Conservation (phyloP, 148 eudicot species). For the Arbutus unedo region DNA sequence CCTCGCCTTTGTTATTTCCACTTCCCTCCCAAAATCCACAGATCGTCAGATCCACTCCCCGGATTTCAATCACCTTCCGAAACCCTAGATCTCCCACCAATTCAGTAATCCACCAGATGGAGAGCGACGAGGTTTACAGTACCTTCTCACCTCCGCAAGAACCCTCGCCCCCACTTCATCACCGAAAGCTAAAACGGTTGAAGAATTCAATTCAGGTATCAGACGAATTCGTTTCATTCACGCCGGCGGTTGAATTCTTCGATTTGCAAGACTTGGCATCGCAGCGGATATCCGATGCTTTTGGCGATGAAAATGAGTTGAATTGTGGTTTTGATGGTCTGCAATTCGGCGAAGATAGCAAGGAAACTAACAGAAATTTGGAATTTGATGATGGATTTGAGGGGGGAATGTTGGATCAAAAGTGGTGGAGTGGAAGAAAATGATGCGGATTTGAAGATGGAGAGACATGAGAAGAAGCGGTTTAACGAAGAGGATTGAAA, state of each 20-base stretch:
- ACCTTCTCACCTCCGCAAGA: slow-evolving; percentile 27
- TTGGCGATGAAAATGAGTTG: not conserved
- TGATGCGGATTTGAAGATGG: slow-evolving; percentile 10
- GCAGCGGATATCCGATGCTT: slow-evolving; percentile 17
- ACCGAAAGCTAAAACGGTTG: slow-evolving; percentile 48
- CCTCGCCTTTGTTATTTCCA: no score
- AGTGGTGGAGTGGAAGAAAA: slow-evolving; percentile 4
- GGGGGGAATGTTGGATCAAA: not conserved
- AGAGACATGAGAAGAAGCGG: not conserved
- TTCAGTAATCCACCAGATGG: slow-evolving; percentile 30
- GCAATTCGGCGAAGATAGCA: slow-evolving; percentile 18
- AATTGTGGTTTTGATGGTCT: no score
- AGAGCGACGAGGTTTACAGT: slow-evolving; percentile 41
- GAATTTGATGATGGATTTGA: not conserved
- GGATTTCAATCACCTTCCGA: no score
- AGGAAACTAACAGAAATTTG: not conserved
- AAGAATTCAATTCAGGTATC: slow-evolving; percentile 31
- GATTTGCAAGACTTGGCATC: slow-evolving; percentile 26
- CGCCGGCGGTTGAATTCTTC: slow-evolving; percentile 12
- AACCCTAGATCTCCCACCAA: no score
- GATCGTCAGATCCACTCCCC: no score
- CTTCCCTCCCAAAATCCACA: no score
- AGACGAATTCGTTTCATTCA: not conserved
- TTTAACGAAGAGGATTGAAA: not conserved
- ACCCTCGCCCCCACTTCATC: slow-evolving; percentile 31